These are phyloP conservation scores for Acacia acuminata DNA, from an alignment of 306 rosid species.

Conservation along the genomic window DNA sequence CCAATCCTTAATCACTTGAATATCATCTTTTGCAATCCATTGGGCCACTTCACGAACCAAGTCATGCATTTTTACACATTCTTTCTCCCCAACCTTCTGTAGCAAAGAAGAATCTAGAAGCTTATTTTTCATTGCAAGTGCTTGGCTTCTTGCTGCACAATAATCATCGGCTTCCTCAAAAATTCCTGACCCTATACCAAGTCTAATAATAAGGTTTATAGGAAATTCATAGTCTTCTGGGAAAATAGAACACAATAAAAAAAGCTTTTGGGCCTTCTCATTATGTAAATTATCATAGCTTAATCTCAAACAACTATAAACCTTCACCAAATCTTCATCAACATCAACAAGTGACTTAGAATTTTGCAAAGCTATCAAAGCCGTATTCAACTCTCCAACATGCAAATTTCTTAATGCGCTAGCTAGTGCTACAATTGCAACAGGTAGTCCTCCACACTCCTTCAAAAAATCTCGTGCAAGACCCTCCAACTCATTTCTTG, in stretches of 20 bases:
- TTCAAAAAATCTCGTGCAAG: neutral
- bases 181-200: neutral
- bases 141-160: neutral
- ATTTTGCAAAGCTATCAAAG: neutral
- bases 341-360: neutral
- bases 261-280: slow-evolving; percentile 5
- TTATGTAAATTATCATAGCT: slow-evolving; percentile 29
- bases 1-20: neutral
- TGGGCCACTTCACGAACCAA: neutral
- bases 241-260: slow-evolving; percentile 31
- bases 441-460: slow-evolving; percentile 5
- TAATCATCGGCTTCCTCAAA: neutral
- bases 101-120: neutral
- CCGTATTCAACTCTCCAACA: neutral
- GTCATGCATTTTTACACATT: neutral
- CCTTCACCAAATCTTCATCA: neutral
- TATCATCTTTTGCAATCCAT: neutral
- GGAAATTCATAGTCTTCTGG: slow-evolving; percentile 25
- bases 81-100: neutral
- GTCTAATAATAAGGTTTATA: neutral
- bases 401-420: neutral
- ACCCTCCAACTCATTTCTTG: too few relatives aligned
- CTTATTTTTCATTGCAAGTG: neutral
- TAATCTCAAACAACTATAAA: slow-evolving; percentile 10
- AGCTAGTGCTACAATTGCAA: neutral